Evolutionary conservation across 768 basidiomycete species (phyloP).

Genomic region (Psilocybe cubensis): DNA sequence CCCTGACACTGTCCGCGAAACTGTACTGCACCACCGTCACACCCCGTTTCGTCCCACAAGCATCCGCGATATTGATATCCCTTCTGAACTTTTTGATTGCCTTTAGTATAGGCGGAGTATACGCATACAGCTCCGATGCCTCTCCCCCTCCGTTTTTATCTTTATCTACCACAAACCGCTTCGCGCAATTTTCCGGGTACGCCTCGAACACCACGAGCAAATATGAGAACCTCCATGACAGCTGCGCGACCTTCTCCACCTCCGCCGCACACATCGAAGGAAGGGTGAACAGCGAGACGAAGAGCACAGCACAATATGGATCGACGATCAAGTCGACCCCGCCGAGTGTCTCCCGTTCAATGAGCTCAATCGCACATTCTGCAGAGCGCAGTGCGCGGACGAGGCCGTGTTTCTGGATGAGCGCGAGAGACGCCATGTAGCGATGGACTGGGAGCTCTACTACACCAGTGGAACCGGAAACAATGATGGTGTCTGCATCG

Average conservation of each 20-base stretch:
- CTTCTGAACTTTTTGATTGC: conserved; percentile 71
- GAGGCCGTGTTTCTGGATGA: conserved; percentile 71
- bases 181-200: conserved; percentile 52
- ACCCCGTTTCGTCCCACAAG: conserved; percentile 51
- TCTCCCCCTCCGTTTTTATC: conserved; percentile 2
- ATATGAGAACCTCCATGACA: conserved; percentile 65
- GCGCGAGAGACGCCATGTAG: conserved; percentile 70
- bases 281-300: conserved; percentile 48
- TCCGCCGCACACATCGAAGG: conserved; percentile 53
- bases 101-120: conserved; percentile 69
- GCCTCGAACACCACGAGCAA: conserved; percentile 71
- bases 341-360: conserved; percentile 64
- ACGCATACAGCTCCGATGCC: conserved; percentile 44
- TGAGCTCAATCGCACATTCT: conserved; percentile 53
- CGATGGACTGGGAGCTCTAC: conserved; percentile 49
- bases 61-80: conserved; percentile 64
- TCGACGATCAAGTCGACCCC: conserved; percentile 73
- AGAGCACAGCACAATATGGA: conserved; percentile 59
- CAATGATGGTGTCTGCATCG: conserved; percentile 46
- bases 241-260: conserved; percentile 43
- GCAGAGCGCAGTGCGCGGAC: conserved; percentile 51
- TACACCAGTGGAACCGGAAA: conserved; percentile 35
- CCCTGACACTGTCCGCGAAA: conserved; percentile 62
- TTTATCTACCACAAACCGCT: conserved; percentile 15
- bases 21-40: conserved; percentile 52